Evolutionary conservation across 164 flowering plant species (phyloP).

Genomic region (Houttuynia cordata): DNA sequence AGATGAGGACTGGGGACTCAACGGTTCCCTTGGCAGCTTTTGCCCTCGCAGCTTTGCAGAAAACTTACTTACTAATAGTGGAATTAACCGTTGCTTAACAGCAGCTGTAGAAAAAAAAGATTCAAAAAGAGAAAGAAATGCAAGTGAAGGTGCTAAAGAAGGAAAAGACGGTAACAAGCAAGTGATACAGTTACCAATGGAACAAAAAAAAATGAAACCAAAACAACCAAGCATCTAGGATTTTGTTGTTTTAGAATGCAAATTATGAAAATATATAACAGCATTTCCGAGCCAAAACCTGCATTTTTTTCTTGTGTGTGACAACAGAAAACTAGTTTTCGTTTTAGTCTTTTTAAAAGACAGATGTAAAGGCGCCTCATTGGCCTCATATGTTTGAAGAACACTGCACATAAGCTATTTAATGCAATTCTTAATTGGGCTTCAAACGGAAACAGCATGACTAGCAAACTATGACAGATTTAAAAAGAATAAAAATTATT

Average conservation of each 20-base stretch:
- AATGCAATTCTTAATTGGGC: too few species aligned
- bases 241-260: not conserved
- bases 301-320: not conserved
- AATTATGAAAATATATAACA: not conserved
- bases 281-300: not conserved
- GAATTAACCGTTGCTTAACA: constrained; percentile 24
- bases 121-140: not conserved
- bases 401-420: too few species aligned
- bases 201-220: too few species aligned
- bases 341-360: too few species aligned
- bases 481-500: too few species aligned
- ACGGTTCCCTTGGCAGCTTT: constrained; percentile 21
- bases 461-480: too few species aligned
- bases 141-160: not conserved
- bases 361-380: too few species aligned
- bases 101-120: constrained; percentile 30
- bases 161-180: not conserved
- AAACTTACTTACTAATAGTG: constrained; percentile 38
- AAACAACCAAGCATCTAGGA: not conserved
- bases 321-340: too few species aligned
- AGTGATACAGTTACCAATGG: too few species aligned
- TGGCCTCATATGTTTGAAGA: too few species aligned
- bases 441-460: too few species aligned
- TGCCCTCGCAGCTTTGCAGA: constrained; percentile 43
- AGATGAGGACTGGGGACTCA: constrained; percentile 25